Conservation (phyloP, 306 rosid species). For the Albizia julibrissin region DNA sequence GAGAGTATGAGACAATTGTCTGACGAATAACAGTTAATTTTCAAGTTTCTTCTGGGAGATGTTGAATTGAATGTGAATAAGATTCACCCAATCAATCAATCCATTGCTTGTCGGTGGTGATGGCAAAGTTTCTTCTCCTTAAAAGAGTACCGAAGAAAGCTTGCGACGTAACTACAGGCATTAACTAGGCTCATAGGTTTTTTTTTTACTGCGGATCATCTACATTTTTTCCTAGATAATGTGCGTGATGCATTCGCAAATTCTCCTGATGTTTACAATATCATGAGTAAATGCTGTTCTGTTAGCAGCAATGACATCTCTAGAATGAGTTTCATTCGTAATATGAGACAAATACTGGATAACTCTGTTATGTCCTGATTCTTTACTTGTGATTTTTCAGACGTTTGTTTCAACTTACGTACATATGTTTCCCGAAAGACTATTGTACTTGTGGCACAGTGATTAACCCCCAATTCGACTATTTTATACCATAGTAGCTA, state of each 20-base stretch:
- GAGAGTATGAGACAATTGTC: background rate
- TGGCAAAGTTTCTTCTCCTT: background rate
- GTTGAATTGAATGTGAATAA: background rate
- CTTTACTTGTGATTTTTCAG: background rate
- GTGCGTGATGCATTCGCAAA: background rate
- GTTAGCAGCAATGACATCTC: background rate
- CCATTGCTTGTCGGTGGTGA: constrained; percentile 2
- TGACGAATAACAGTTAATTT: background rate
- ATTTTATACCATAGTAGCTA: background rate
- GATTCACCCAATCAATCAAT: background rate
- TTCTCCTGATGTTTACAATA: background rate
- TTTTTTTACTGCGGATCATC: background rate
- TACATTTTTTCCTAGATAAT: background rate
- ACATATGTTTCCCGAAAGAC: background rate
- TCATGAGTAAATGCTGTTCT: background rate
- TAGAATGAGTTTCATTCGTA: background rate
- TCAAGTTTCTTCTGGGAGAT: background rate
- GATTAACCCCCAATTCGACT: background rate
- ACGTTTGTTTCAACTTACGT: background rate
- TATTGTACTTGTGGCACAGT: background rate
- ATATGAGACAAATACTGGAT: background rate
- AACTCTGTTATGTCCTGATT: background rate
- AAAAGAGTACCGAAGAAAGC: background rate
- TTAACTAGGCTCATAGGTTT: background rate
- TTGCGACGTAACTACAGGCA: constrained; percentile 5